A percentile compares a stretch with the other conserved stretches of the same genome.
Conservation (phyloP, 768 basidiomycete genomes). For the Phlebiopsis flavidoalba region DNA sequence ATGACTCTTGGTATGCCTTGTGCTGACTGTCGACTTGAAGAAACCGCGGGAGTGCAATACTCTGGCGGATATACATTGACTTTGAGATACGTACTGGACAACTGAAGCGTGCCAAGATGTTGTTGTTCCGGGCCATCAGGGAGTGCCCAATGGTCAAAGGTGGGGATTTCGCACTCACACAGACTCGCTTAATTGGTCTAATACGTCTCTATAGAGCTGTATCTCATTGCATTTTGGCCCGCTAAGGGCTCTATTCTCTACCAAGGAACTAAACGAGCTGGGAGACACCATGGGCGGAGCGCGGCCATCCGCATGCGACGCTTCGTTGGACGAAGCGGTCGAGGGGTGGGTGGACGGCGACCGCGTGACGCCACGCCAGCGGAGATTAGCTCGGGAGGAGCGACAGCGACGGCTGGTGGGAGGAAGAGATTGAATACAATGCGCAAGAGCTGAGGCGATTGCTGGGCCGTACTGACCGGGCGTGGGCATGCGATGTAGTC, state of each 20-base stretch:
- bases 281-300: constrained; percentile 75
- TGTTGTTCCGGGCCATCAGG: constrained; percentile 68
- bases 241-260: constrained; percentile 56
- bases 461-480: constrained; percentile 51
- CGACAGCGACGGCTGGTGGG: constrained; percentile 19
- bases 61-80: constrained; percentile 75
- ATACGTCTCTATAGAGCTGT: constrained; percentile 48
- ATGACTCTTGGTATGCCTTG: background rate
- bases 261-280: constrained; percentile 52
- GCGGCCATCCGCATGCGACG: constrained; percentile 59
- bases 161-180: constrained; percentile 23
- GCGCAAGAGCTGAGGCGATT: constrained; percentile 55
- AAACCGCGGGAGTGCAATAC: constrained; percentile 55
- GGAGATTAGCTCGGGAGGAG: background rate
- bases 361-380: background rate
- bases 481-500: too few species aligned
- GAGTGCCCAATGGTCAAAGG: constrained; percentile 79
- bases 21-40: constrained; percentile 30
- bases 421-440: constrained; percentile 53
- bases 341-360: constrained; percentile 39
- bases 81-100: constrained; percentile 67
- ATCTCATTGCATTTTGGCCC: constrained; percentile 74
- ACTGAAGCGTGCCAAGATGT: constrained; percentile 57
- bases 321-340: constrained; percentile 54
- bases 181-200: background rate